Percentiles rank a stretch among this genome's conserved stretches.
phyloP scores from a whole-genome alignment of 345 rosid species.

The Camelina sativa region DNA sequence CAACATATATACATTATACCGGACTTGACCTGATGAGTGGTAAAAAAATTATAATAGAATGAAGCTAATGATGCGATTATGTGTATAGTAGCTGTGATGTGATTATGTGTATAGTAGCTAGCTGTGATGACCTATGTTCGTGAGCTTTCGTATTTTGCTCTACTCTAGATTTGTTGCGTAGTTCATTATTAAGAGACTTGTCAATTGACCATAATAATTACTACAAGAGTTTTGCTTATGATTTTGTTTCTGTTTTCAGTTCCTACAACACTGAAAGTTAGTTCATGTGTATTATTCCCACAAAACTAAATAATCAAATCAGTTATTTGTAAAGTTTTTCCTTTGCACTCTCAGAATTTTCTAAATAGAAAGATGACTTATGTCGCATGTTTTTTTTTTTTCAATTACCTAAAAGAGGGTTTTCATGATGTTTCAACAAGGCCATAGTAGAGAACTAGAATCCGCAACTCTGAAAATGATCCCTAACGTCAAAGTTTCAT shows the following conservation, averaged over 20 bases:
- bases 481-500: neutral
- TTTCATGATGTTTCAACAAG: neutral
- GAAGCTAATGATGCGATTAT: neutral
- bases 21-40: neutral
- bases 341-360: neutral
- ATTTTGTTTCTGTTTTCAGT: neutral
- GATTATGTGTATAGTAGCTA: neutral
- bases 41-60: neutral
- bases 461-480: neutral
- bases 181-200: neutral
- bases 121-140: neutral
- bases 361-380: neutral
- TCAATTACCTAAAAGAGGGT: neutral
- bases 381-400: neutral
- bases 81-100: neutral
- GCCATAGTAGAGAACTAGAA: conserved; percentile 21
- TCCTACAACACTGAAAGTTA: neutral
- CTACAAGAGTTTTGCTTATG: neutral
- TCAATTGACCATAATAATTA: neutral
- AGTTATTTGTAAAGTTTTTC: neutral
- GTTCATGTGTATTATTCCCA: neutral
- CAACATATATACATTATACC: neutral
- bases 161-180: neutral
- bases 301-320: neutral
- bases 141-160: neutral